These are phyloP conservation scores for Sporothrix sp. DNA, from an alignment of 2,329 filamentous ascomycete species.

Conservation along the genomic window DNA sequence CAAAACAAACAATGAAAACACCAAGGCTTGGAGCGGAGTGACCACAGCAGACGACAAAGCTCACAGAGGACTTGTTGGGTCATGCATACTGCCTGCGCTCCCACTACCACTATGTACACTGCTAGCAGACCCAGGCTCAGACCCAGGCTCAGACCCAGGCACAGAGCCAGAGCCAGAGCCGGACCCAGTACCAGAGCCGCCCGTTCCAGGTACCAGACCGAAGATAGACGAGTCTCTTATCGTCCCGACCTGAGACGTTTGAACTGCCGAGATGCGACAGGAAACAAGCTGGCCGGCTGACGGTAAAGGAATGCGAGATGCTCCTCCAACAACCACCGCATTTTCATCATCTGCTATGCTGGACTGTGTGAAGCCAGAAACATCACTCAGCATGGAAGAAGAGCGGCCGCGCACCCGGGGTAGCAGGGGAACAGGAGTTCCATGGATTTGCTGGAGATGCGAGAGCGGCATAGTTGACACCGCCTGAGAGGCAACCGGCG, in stretches of 20 bases:
- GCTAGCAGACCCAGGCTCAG: conserved; percentile 24
- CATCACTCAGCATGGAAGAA: conserved; percentile 57
- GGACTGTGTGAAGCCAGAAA: conserved; percentile 57
- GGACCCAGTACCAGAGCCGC: conserved; percentile 22
- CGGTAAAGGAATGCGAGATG: no score
- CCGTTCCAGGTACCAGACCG: conserved; percentile 13
- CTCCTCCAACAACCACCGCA: no score
- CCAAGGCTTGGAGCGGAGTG: no score
- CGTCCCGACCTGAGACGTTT: conserved; percentile 13
- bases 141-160: conserved; percentile 22
- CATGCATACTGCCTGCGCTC: conserved; percentile 37
- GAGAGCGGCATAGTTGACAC: conserved; percentile 24
- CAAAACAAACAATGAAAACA: no score
- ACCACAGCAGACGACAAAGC: background rate
- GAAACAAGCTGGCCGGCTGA: background rate
- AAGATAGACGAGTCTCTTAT: conserved; percentile 20
- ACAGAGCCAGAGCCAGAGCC: conserved; percentile 22
- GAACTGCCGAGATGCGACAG: conserved; percentile 5
- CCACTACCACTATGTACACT: conserved; percentile 37
- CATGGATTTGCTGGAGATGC: conserved; percentile 15
- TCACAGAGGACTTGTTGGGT: conserved; percentile 41
- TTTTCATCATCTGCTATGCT: conserved; percentile 45
- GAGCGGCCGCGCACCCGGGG: conserved; percentile 45
- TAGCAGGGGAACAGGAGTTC: background rate
- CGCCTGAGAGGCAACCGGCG: conserved; percentile 2